These are phyloP conservation scores for Cymbidium sinense DNA, from an alignment of 106 monocot species.

Conservation along the genomic window DNA sequence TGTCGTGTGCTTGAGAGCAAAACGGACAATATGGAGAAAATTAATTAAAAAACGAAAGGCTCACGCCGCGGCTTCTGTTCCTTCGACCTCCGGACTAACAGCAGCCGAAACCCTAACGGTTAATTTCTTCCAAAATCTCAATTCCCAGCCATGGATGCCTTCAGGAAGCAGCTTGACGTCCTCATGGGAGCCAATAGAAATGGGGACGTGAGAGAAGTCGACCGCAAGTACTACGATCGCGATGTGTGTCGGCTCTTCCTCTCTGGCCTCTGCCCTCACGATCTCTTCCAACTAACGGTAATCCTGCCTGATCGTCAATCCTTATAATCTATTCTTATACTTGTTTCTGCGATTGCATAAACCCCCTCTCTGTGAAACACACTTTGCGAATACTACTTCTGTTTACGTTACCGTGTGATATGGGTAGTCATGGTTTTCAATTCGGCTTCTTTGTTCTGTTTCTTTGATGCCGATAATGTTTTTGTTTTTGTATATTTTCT, in stretches of 20 bases:
- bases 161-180: constrained; percentile 89
- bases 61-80: too few relatives aligned
- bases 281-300: constrained; percentile 96
- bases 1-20: too few relatives aligned
- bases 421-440: background rate
- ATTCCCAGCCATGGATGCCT: constrained; percentile 54
- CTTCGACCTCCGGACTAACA: too few relatives aligned
- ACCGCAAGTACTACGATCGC: constrained; percentile 88
- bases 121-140: background rate
- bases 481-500: background rate
- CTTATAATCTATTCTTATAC: background rate
- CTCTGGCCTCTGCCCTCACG: constrained; percentile 92
- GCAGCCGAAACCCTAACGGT: background rate
- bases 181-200: constrained; percentile 97
- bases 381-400: background rate
- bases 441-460: background rate
- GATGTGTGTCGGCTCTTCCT: constrained; percentile 90
- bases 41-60: too few relatives aligned
- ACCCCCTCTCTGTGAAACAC: background rate
- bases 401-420: background rate
- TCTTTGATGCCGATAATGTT: background rate
- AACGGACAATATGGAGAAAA: too few relatives aligned
- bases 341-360: background rate
- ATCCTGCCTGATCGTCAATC: background rate
- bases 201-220: constrained; percentile 81